These are phyloP conservation scores for Corylus americana DNA, from an alignment of 306 rosid genomes.

Conservation along the genomic window DNA sequence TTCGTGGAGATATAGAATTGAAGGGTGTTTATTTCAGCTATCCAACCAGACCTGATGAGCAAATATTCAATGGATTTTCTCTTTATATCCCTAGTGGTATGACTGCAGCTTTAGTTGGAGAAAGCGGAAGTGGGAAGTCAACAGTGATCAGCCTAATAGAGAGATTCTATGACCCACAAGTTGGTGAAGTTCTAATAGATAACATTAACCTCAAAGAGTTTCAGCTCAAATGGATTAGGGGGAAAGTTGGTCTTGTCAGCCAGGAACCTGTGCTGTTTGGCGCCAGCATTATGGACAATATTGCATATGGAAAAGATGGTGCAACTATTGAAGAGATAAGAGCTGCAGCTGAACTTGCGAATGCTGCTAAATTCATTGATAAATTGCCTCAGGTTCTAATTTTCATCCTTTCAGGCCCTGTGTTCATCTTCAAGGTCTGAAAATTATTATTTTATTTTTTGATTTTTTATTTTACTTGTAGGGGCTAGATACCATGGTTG, in stretches of 20 bases:
- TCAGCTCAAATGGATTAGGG: slow-evolving; percentile 84
- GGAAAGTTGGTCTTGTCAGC: slow-evolving; percentile 90
- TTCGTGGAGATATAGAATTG: slow-evolving; percentile 72
- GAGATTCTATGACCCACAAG: slow-evolving; percentile 82
- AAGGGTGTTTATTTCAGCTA: slow-evolving; percentile 71
- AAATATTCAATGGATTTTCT: slow-evolving; percentile 72
- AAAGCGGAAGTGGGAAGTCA: slow-evolving; percentile 94
- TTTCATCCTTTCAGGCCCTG: slow-evolving; percentile 1
- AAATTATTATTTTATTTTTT: slow-evolving; percentile 12
- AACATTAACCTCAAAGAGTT: slow-evolving; percentile 70
- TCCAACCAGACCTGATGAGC: slow-evolving; percentile 79
- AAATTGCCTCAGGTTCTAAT: slow-evolving; percentile 73
- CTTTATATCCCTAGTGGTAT: slow-evolving; percentile 62
- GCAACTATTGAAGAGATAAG: slow-evolving; percentile 78
- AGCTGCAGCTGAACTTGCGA: slow-evolving; percentile 77
- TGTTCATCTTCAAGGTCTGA: slow-evolving; percentile 3
- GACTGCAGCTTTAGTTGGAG: slow-evolving; percentile 84
- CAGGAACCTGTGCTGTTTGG: slow-evolving; percentile 88
- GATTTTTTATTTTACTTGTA: slow-evolving; percentile 17
- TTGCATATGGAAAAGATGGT: slow-evolving; percentile 85
- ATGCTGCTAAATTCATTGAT: slow-evolving; percentile 87
- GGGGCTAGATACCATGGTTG: slow-evolving; percentile 89
- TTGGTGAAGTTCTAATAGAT: slow-evolving; percentile 78
- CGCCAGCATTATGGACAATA: slow-evolving; percentile 80
- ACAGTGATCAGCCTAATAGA: slow-evolving; percentile 81